Percentiles rank a stretch among this genome's conserved stretches.
phyloP scores from a whole-genome alignment of 805 yeast genomes.

The Ogataea nakhonphanomensis region DNA sequence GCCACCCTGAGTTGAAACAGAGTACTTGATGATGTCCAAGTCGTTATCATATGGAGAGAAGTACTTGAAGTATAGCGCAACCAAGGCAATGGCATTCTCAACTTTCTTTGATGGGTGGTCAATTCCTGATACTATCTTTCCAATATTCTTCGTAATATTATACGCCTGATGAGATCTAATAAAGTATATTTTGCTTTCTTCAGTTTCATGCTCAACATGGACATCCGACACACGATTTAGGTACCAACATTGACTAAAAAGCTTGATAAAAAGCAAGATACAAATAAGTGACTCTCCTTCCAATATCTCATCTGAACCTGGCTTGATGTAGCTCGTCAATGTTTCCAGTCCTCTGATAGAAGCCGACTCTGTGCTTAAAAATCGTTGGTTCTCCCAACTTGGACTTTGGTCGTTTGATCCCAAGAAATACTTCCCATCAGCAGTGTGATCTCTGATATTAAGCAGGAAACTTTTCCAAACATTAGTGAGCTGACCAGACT shows the following conservation, averaged over 20 bases:
- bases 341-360: conserved; percentile 22
- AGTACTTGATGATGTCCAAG: conserved; percentile 28
- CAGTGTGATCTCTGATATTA: no score
- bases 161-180: conserved; percentile 32
- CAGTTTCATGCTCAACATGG: conserved; percentile 60
- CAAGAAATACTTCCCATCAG: no score
- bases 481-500: conserved; percentile 37
- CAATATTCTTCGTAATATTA: conserved; percentile 24
- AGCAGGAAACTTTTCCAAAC: no score
- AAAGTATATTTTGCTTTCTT: conserved; percentile 47
- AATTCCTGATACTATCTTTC: conserved; percentile 24
- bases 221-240: conserved; percentile 60
- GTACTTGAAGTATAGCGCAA: conserved; percentile 34
- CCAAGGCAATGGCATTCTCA: conserved; percentile 35
- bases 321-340: conserved; percentile 25
- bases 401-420: no score
- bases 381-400: conserved; percentile 16
- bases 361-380: conserved; percentile 12
- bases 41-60: conserved; percentile 28
- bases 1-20: conserved; percentile 44
- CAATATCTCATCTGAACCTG: conserved; percentile 23
- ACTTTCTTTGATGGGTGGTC: conserved; percentile 19
- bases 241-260: conserved; percentile 57
- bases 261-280: conserved; percentile 44
- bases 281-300: conserved; percentile 31